Conservation (phyloP, 139 green algal species). For the Coelastrella sp. region DNA sequence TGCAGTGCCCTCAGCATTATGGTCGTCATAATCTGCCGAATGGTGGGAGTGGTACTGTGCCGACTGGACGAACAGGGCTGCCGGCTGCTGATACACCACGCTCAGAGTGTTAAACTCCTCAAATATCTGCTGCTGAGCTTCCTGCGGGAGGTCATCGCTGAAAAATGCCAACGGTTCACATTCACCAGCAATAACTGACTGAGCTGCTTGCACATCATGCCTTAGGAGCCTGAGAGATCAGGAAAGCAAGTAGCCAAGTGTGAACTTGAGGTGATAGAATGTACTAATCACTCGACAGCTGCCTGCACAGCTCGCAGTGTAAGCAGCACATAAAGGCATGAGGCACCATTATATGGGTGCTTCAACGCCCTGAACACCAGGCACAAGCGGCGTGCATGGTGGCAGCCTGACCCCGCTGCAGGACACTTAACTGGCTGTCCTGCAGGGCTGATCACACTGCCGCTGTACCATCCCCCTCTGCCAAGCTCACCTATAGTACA, state of each 20-base stretch:
- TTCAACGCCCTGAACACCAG: neutral
- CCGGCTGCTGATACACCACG: slow-evolving; percentile 81
- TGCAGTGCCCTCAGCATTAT: slow-evolving; percentile 10
- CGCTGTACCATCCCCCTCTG: too few relatives aligned
- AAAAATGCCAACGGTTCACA: slow-evolving; percentile 90
- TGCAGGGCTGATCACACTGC: too few relatives aligned
- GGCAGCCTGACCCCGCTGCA: too few relatives aligned
- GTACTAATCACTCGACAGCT: too few relatives aligned
- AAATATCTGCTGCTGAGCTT: slow-evolving; percentile 83
- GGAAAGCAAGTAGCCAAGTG: too few relatives aligned
- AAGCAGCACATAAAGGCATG: neutral
- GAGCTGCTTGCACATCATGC: slow-evolving; percentile 63
- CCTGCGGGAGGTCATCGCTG: slow-evolving; percentile 60
- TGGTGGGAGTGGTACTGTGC: slow-evolving; percentile 37
- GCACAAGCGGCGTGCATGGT: too few relatives aligned
- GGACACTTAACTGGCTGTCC: too few relatives aligned
- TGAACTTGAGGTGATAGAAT: neutral
- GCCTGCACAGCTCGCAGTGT: too few relatives aligned
- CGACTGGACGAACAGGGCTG: slow-evolving; percentile 59
- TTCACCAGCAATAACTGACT: slow-evolving; percentile 74
- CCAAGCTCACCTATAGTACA: slow-evolving; percentile 92
- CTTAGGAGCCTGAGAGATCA: slow-evolving; percentile 90
- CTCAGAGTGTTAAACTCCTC: slow-evolving; percentile 94
- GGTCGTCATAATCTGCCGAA: slow-evolving; percentile 3
- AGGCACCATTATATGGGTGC: neutral